Conservation (phyloP, 1,284 basidiomycete species). For the Ganoderma meredithae region DNA sequence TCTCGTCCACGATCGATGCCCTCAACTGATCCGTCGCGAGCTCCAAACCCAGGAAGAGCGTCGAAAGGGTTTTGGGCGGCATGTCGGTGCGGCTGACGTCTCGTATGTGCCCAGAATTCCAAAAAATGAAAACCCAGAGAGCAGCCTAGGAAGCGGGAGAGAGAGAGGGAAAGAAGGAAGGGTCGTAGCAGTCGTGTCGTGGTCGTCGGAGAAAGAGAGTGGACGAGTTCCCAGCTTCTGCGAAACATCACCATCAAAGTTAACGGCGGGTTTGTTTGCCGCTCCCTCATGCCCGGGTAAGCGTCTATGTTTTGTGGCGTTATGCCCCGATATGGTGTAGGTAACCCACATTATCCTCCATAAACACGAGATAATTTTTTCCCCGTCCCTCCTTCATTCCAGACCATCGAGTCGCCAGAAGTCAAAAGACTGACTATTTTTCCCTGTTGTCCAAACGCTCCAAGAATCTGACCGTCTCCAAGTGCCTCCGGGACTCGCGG, state of each 20-base stretch:
- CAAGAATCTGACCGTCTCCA: background rate
- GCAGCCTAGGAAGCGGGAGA: constrained; percentile 7
- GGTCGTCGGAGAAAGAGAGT: constrained; percentile 33
- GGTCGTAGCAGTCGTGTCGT: constrained; percentile 35
- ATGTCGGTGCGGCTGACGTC: constrained; percentile 30
- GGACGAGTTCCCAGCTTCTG: constrained; percentile 31
- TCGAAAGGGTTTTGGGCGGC: constrained; percentile 60
- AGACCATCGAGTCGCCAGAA: background rate
- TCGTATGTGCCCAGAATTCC: constrained; percentile 22
- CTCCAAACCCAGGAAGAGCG: constrained; percentile 80
- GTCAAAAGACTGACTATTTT: background rate
- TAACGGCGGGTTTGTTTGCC: constrained; percentile 31
- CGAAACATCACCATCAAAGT: constrained; percentile 35
- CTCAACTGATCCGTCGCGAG: constrained; percentile 81
- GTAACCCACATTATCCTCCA: background rate
- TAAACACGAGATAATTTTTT: background rate
- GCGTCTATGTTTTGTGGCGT: constrained; percentile 16
- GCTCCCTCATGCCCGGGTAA: constrained; percentile 23
- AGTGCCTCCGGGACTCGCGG: background rate
- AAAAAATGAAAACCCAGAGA: constrained; percentile 9
- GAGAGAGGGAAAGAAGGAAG: constrained; percentile 13
- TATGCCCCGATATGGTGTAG: constrained; percentile 16
- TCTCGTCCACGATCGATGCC: constrained; percentile 81
- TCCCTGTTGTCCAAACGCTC: background rate
- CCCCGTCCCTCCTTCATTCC: background rate